Conservation (phyloP, 2,329 filamentous ascomycete species). For the Diaporthe batatas region DNA sequence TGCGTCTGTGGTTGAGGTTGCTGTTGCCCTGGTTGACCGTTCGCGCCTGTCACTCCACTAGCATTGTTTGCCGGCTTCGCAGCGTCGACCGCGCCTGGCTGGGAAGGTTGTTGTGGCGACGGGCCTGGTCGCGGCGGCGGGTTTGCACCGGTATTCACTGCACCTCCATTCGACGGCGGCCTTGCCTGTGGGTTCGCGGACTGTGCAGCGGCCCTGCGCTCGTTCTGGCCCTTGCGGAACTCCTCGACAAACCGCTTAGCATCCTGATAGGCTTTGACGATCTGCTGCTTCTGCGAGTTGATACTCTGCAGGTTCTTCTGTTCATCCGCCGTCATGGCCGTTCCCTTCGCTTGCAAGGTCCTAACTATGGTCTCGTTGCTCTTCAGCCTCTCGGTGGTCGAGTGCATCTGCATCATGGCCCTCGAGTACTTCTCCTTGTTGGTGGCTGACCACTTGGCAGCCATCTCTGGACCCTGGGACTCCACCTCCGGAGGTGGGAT, state of each 20-base stretch:
- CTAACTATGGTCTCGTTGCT: conserved; percentile 59
- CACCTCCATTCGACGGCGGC: conserved; percentile 43
- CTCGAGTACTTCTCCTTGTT: conserved; percentile 62
- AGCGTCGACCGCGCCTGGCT: conserved; percentile 55
- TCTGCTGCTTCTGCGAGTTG: conserved; percentile 58
- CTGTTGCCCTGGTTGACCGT: conserved; percentile 43
- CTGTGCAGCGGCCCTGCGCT: conserved; percentile 46
- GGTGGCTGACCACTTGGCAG: conserved; percentile 62
- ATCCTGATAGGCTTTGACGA: conserved; percentile 60
- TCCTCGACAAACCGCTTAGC: conserved; percentile 62
- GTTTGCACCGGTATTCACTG: conserved; percentile 36
- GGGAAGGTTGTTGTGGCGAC: conserved; percentile 39
- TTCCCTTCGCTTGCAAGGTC: conserved; percentile 58
- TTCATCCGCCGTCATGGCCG: conserved; percentile 62
- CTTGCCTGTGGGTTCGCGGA: conserved; percentile 46
- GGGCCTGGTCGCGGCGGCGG: conserved; percentile 41
- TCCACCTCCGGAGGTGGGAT: conserved; percentile 57
- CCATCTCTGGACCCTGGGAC: conserved; percentile 59
- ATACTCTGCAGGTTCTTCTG: conserved; percentile 58
- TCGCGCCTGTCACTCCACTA: conserved; percentile 46
- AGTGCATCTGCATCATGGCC: conserved; percentile 65
- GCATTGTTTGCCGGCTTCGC: conserved; percentile 56
- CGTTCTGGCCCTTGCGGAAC: conserved; percentile 61
- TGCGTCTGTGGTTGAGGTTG: conserved; percentile 42
- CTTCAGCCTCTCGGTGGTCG: conserved; percentile 55